Conservation (phyloP, 2,329 filamentous ascomycete genomes). For the Penicillium concentricum region DNA sequence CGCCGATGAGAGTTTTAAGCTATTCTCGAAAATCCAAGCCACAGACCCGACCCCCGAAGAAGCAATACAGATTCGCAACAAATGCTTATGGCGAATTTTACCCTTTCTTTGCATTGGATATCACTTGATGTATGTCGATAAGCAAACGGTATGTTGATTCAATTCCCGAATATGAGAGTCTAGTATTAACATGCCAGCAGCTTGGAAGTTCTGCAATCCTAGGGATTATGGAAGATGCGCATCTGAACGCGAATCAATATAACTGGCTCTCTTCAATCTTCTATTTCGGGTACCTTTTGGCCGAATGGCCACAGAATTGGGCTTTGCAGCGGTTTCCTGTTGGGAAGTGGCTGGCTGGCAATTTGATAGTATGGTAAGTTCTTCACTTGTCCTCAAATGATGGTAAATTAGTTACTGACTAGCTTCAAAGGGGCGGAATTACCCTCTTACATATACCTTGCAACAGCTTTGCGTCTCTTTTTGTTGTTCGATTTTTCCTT, state of each 20-base stretch:
- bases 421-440: slow-evolving; percentile 30
- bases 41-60: slow-evolving; percentile 36
- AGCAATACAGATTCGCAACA: slow-evolving; percentile 25
- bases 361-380: slow-evolving; percentile 27
- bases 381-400: neutral
- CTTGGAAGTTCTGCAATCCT: slow-evolving; percentile 29
- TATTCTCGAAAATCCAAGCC: slow-evolving; percentile 41
- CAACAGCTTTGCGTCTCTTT: slow-evolving; percentile 48
- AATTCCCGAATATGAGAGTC: neutral
- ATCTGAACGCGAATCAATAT: slow-evolving; percentile 30
- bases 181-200: slow-evolving; percentile 4
- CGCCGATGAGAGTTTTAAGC: slow-evolving; percentile 46
- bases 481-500: slow-evolving; percentile 52
- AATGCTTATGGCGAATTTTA: slow-evolving; percentile 38
- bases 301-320: slow-evolving; percentile 44
- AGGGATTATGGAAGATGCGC: slow-evolving; percentile 33
- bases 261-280: slow-evolving; percentile 47
- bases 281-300: slow-evolving; percentile 43
- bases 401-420: neutral
- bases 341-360: slow-evolving; percentile 38
- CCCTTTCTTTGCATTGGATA: slow-evolving; percentile 43
- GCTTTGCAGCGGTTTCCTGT: slow-evolving; percentile 44
- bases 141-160: slow-evolving; percentile 32
- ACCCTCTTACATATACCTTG: slow-evolving; percentile 44
- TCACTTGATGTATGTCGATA: slow-evolving; percentile 44